Conservation (phyloP, 257 asterid species). For the Lycium ferocissimum region DNA sequence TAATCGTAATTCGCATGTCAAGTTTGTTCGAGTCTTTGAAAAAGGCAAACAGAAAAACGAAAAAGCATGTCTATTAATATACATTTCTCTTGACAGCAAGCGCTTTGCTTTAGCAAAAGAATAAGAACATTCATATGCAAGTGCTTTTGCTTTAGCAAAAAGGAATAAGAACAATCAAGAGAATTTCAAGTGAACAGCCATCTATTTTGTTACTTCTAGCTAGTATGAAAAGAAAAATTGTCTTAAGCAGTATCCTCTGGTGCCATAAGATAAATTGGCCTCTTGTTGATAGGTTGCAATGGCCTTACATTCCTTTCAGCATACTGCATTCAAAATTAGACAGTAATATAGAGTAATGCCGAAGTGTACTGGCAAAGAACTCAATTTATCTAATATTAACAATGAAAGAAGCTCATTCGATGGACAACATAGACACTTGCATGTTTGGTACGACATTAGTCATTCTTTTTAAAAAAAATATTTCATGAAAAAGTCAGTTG, state of each 20-base stretch:
- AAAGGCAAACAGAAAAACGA: not conserved
- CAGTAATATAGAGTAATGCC: not conserved
- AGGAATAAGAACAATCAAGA: not conserved
- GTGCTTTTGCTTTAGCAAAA: not conserved
- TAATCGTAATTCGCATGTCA: not conserved
- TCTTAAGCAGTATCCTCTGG: slow-evolving; percentile 29
- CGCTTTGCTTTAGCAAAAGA: not conserved
- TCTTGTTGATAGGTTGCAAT: slow-evolving; percentile 45
- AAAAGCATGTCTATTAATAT: too few species aligned
- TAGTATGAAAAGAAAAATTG: not conserved
- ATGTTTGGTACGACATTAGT: not conserved
- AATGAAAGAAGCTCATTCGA: not conserved
- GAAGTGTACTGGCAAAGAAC: not conserved
- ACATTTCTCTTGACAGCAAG: not conserved
- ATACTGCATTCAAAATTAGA: slow-evolving; percentile 43
- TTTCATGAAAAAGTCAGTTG: not conserved
- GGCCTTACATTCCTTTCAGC: slow-evolving; percentile 73
- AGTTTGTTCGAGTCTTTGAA: not conserved
- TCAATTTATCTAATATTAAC: too few species aligned
- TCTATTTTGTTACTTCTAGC: too few species aligned
- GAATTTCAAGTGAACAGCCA: not conserved
- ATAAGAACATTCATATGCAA: not conserved
- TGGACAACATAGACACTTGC: not conserved
- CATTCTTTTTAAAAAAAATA: not conserved
- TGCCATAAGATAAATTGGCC: slow-evolving; percentile 46